phyloP scores from a whole-genome alignment of 495 filamentous ascomycete genomes.

The Neurospora pannonica region DNA sequence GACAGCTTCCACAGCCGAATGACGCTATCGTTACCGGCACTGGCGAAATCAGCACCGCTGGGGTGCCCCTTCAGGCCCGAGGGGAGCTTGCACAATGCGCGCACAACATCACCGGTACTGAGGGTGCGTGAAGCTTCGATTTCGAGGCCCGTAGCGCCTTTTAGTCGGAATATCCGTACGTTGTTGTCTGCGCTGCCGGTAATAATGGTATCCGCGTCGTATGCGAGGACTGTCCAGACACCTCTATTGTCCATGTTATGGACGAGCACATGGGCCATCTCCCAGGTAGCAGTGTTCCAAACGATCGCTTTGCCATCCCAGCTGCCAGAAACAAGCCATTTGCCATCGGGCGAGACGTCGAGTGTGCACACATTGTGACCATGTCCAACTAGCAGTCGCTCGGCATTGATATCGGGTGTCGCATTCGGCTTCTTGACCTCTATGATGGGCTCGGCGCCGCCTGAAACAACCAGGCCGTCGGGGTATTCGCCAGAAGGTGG shows the following conservation, averaged over 20 bases:
- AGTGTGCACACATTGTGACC: constrained; percentile 76
- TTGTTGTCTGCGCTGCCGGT: constrained; percentile 88
- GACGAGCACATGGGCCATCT: constrained; percentile 45
- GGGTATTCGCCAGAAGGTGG: constrained; percentile 59
- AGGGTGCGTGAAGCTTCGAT: constrained; percentile 70
- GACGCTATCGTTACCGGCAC: constrained; percentile 78
- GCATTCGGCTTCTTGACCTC: constrained; percentile 67
- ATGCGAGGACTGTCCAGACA: constrained; percentile 86
- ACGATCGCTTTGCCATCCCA: constrained; percentile 84
- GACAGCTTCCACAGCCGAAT: constrained; percentile 76
- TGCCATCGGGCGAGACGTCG: constrained; percentile 61
- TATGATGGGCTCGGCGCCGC: constrained; percentile 84
- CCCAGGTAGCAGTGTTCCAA: constrained; percentile 71
- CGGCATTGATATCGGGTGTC: constrained; percentile 59
- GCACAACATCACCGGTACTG: constrained; percentile 70
- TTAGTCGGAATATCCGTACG: constrained; percentile 68
- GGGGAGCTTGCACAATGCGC: constrained; percentile 78
- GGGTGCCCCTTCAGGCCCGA: constrained; percentile 45
- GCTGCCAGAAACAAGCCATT: constrained; percentile 77
- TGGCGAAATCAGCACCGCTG: constrained; percentile 77
- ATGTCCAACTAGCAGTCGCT: constrained; percentile 81
- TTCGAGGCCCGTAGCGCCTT: constrained; percentile 54
- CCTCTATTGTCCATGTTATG: constrained; percentile 65
- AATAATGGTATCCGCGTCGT: constrained; percentile 69
- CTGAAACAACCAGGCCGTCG: constrained; percentile 76